These are phyloP conservation scores for Tritrichomonas musculus DNA, from an alignment of 208 protist species.

Conservation along the genomic window DNA sequence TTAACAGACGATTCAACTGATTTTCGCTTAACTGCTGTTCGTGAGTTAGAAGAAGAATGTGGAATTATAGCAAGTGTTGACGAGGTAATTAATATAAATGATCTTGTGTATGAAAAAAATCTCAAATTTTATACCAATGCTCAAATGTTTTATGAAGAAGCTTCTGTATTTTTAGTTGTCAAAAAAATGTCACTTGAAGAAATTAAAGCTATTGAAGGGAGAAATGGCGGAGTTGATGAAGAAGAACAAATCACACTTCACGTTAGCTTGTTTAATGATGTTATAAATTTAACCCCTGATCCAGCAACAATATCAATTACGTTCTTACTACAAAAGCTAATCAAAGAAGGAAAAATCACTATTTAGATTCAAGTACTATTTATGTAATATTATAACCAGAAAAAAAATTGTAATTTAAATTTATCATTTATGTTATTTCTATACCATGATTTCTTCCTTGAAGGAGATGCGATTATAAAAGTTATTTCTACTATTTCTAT, in stretches of 20 bases:
- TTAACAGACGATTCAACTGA: constrained; percentile 2
- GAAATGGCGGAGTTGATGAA: not conserved
- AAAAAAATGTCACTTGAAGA: not conserved
- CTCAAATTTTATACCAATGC: not conserved
- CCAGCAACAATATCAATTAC: not conserved
- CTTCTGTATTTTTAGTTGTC: not conserved
- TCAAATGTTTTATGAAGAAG: not conserved
- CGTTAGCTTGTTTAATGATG: not conserved
- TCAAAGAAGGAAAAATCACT: not conserved
- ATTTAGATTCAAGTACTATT: not conserved
- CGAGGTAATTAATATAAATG: not conserved
- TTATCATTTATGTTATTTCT: no score
- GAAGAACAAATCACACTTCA: not conserved
- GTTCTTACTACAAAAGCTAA: not conserved
- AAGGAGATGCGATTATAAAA: no score
- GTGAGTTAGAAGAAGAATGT: constrained; percentile 14
- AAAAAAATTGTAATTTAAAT: no score
- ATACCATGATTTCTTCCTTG: no score
- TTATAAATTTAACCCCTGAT: not conserved
- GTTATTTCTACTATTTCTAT: no score
- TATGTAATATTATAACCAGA: no score
- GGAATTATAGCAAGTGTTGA: not conserved
- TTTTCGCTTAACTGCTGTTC: not conserved
- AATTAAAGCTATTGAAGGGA: not conserved
- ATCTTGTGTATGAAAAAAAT: not conserved